Evolutionary conservation across 352 stramenopile species (phyloP).

Genomic region (Phytophthora cryptogea): DNA sequence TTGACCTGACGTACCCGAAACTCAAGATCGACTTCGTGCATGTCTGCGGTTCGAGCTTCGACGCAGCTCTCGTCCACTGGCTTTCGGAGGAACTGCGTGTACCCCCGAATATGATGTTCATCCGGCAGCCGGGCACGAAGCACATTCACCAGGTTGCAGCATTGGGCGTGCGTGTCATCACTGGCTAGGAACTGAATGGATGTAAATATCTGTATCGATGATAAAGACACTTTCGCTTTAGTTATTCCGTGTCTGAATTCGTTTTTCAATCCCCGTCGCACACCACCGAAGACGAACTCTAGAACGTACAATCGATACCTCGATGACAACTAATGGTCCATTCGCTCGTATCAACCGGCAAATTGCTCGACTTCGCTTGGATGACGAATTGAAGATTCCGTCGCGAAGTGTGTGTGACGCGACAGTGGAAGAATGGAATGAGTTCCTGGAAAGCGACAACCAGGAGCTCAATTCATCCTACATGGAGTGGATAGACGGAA

Average conservation of each 20-base stretch:
- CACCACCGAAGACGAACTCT: too few relatives aligned
- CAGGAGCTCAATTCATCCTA: slow-evolving; percentile 1
- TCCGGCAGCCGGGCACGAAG: slow-evolving; percentile 86
- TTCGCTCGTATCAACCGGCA: not conserved
- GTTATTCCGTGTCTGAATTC: too few relatives aligned
- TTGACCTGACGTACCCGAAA: slow-evolving; percentile 93
- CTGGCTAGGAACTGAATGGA: slow-evolving; percentile 38
- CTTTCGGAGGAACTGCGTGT: slow-evolving; percentile 75
- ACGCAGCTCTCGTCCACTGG: slow-evolving; percentile 89
- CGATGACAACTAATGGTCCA: not conserved
- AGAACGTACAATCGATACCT: too few relatives aligned
- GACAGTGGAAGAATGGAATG: not conserved
- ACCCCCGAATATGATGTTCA: slow-evolving; percentile 94
- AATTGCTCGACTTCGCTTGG: not conserved
- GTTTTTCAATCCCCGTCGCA: too few relatives aligned
- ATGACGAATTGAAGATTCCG: not conserved
- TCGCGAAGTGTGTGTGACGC: not conserved
- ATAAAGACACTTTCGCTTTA: not conserved
- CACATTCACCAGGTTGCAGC: slow-evolving; percentile 90
- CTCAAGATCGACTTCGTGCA: slow-evolving; percentile 90
- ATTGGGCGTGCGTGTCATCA: slow-evolving; percentile 90
- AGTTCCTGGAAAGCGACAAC: slow-evolving; percentile 1
- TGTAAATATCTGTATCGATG: not conserved
- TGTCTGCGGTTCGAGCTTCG: slow-evolving; percentile 67
- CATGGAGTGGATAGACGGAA: slow-evolving; percentile 7